These are phyloP conservation scores for Neodidymelliopsis sp. DNA, from an alignment of 2,329 filamentous ascomycete genomes.

Conservation along the genomic window DNA sequence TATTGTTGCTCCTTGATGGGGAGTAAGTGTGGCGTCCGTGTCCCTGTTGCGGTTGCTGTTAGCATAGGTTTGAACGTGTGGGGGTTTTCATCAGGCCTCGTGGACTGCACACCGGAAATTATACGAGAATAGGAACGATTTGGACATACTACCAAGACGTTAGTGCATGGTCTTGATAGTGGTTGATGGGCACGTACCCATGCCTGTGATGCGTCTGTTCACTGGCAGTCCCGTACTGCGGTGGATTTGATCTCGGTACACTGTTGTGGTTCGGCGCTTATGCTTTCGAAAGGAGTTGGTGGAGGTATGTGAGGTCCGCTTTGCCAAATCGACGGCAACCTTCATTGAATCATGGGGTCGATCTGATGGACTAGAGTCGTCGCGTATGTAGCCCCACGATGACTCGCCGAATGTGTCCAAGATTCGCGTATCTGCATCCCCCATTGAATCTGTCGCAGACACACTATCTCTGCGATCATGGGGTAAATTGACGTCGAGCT, in stretches of 20 bases:
- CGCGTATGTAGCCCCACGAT: constrained; percentile 43
- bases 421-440: constrained; percentile 48
- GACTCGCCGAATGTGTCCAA: constrained; percentile 50
- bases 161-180: constrained; percentile 12
- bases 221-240: constrained; percentile 37
- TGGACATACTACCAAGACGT: constrained; percentile 17
- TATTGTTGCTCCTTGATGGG: constrained; percentile 37
- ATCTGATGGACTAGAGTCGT: constrained; percentile 45
- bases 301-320: constrained; percentile 44
- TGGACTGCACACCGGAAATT: neutral
- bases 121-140: too few species aligned
- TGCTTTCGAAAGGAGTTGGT: constrained; percentile 35
- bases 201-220: constrained; percentile 42
- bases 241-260: constrained; percentile 36
- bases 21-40: constrained; percentile 42
- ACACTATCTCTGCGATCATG: constrained; percentile 36
- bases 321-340: constrained; percentile 50
- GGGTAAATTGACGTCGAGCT: constrained; percentile 46
- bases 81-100: neutral
- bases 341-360: constrained; percentile 55
- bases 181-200: constrained; percentile 22
- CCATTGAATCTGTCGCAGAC: constrained; percentile 50
- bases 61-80: neutral
- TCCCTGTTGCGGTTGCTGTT: constrained; percentile 7
- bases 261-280: constrained; percentile 33